A percentile compares a stretch with the other conserved stretches of the same genome.
Conservation (phyloP, 2,329 filamentous ascomycete species). For the Exophiala dermatitidis region DNA sequence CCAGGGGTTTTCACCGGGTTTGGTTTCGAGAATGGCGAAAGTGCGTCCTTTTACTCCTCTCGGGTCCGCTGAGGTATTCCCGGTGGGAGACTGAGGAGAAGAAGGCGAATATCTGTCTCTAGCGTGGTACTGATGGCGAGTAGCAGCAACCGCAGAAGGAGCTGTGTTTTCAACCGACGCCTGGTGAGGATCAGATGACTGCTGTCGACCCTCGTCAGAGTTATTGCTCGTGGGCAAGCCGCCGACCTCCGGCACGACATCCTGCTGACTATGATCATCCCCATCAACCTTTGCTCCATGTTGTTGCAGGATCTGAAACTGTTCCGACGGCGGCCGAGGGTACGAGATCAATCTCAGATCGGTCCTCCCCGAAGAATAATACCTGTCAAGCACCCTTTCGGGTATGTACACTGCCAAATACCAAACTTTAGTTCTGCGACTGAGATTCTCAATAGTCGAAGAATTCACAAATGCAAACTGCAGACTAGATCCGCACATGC, state of each 20-base stretch:
- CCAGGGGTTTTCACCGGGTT: conserved; percentile 76
- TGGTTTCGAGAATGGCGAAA: conserved; percentile 72
- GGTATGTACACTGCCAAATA: conserved; percentile 69
- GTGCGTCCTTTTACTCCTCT: conserved; percentile 48
- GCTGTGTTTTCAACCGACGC: not conserved
- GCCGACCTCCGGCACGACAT: not conserved
- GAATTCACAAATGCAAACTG: conserved; percentile 65
- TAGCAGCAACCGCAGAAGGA: conserved; percentile 3
- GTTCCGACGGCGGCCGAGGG: conserved; percentile 31
- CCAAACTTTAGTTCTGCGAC: conserved; percentile 54
- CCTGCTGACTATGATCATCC: conserved; percentile 7
- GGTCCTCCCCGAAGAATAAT: conserved; percentile 31
- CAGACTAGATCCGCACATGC: conserved; percentile 68
- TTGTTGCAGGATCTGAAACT: conserved; percentile 22
- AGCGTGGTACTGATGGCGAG: conserved; percentile 13
- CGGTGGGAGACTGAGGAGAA: not conserved
- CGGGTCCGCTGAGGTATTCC: not conserved
- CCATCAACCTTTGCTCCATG: conserved; percentile 12
- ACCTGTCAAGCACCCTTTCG: conserved; percentile 31
- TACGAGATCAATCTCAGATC: conserved; percentile 36
- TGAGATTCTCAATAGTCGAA: conserved; percentile 77
- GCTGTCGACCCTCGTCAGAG: too few species aligned
- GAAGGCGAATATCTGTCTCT: not conserved
- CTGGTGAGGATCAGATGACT: not conserved
- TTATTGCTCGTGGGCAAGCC: too few species aligned